A percentile compares a stretch with the other conserved stretches of the same genome.
phyloP scores from a whole-genome alignment of 257 asterid species.

The Lycium ferocissimum region DNA sequence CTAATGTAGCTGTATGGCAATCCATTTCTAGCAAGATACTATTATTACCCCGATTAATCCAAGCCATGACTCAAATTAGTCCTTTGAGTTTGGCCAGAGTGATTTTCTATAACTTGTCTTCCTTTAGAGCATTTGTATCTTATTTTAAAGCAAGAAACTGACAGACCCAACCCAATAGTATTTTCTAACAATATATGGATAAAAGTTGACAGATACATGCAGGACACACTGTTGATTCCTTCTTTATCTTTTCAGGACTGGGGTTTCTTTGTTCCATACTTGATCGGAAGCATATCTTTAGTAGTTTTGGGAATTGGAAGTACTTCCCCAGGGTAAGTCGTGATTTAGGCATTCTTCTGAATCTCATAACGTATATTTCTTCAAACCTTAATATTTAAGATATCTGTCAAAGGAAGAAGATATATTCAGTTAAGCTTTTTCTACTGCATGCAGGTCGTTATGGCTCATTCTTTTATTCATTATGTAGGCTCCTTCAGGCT shows the following conservation, averaged over 20 bases:
- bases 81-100: too few relatives aligned
- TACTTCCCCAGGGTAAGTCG: slow-evolving; percentile 84
- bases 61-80: too few relatives aligned
- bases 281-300: slow-evolving; percentile 91
- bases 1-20: too few relatives aligned
- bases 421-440: slow-evolving; percentile 13
- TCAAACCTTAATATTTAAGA: slow-evolving; percentile 55
- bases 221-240: slow-evolving; percentile 24
- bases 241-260: slow-evolving; percentile 68
- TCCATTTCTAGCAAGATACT: too few relatives aligned
- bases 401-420: background rate
- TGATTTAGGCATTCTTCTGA: slow-evolving; percentile 14
- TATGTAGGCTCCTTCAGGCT: slow-evolving; percentile 90
- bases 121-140: too few relatives aligned
- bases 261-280: slow-evolving; percentile 96
- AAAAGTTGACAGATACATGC: background rate
- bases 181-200: background rate
- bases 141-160: too few relatives aligned
- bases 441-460: slow-evolving; percentile 24
- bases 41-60: too few relatives aligned
- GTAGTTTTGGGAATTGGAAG: slow-evolving; percentile 92
- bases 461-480: slow-evolving; percentile 31
- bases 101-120: too few relatives aligned
- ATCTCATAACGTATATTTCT: slow-evolving; percentile 59
- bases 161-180: too few relatives aligned